Evolutionary conservation across 2,329 filamentous ascomycete species (phyloP).

Genomic region (Botrytis elliptica): DNA sequence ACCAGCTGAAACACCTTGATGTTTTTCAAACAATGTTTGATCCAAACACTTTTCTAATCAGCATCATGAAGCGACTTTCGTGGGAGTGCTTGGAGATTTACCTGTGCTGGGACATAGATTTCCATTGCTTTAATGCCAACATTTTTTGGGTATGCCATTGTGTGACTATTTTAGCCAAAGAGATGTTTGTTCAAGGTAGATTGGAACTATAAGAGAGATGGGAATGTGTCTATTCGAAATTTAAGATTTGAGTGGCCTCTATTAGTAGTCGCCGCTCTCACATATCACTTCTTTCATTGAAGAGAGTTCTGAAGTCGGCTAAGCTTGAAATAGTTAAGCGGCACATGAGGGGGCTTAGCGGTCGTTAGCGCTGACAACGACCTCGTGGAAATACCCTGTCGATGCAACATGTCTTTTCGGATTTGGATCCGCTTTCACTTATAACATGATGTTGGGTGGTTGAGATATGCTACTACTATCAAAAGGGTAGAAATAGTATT

Average conservation of each 20-base stretch:
- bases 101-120: constrained; percentile 83
- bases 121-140: constrained; percentile 93
- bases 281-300: not conserved
- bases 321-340: not conserved
- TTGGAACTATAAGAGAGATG: not conserved
- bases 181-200: not conserved
- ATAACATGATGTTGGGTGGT: not conserved
- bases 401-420: not conserved
- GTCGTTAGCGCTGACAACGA: not conserved
- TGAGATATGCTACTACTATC: not conserved
- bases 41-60: constrained; percentile 66
- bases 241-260: not conserved
- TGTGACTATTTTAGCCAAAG: not conserved
- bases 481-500: not conserved
- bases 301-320: not conserved
- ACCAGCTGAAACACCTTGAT: constrained; percentile 76
- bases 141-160: constrained; percentile 68
- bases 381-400: not conserved
- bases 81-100: constrained; percentile 45
- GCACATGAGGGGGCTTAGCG: not conserved
- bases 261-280: not conserved
- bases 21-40: constrained; percentile 78
- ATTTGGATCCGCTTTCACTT: not conserved
- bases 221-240: not conserved
- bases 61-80: not conserved